Conservation (phyloP, 1,284 basidiomycete genomes). For the Psilocybe mexicana region DNA sequence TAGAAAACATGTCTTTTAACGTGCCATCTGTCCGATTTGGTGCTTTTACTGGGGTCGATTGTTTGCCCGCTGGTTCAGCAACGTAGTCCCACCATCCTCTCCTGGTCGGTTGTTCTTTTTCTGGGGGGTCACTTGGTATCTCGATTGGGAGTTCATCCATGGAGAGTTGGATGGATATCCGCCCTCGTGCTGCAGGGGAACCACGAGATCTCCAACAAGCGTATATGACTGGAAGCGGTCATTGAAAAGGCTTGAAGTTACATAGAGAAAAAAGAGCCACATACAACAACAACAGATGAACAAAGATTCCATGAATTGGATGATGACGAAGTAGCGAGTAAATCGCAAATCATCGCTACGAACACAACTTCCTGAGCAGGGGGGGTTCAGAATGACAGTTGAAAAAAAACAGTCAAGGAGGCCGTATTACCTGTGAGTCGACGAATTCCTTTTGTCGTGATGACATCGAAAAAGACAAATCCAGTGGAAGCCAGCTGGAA, state of each 20-base stretch:
- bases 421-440: slow-evolving; percentile 45
- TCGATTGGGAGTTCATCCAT: slow-evolving; percentile 39
- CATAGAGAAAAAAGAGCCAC: slow-evolving; percentile 25
- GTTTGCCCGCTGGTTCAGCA: slow-evolving; percentile 14
- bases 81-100: slow-evolving; percentile 62
- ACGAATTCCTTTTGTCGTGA: slow-evolving; percentile 37
- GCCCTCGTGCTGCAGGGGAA: slow-evolving; percentile 51
- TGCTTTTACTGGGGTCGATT: neutral
- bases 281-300: slow-evolving; percentile 64
- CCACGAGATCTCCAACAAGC: slow-evolving; percentile 57
- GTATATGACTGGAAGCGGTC: slow-evolving; percentile 45
- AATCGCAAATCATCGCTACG: slow-evolving; percentile 35
- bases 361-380: slow-evolving; percentile 38
- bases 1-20: slow-evolving; percentile 1
- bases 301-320: slow-evolving; percentile 53
- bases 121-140: slow-evolving; percentile 28
- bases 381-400: neutral
- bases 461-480: slow-evolving; percentile 45
- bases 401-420: neutral
- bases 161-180: slow-evolving; percentile 55
- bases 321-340: slow-evolving; percentile 48
- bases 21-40: neutral
- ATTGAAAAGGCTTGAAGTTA: neutral
- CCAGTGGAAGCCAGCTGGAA: slow-evolving; percentile 44
- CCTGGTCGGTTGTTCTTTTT: slow-evolving; percentile 29